Evolutionary conservation across 805 yeast species (phyloP).

Genomic region (Kregervanrija pseudodelftensis): DNA sequence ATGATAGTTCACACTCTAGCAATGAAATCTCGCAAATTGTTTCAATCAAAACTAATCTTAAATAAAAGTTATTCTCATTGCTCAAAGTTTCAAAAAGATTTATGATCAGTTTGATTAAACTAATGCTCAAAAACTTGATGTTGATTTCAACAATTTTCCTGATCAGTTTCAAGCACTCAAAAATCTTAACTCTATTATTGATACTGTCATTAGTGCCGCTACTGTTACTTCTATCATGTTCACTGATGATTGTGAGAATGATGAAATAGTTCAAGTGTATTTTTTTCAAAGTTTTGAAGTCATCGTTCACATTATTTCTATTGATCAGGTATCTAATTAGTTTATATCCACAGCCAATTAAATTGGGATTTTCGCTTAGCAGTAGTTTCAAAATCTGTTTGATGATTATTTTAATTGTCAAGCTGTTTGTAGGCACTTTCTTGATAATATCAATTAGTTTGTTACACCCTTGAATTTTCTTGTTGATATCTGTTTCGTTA

Average conservation of each 20-base stretch:
- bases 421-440: not conserved
- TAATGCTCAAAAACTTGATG: too few relatives aligned
- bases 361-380: slow-evolving; percentile 40
- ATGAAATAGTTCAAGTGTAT: slow-evolving; percentile 56
- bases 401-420: not conserved
- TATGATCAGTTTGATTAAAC: too few relatives aligned
- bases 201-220: too few relatives aligned
- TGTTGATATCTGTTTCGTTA: too few relatives aligned
- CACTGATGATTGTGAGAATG: slow-evolving; percentile 57
- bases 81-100: too few relatives aligned
- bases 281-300: slow-evolving; percentile 41
- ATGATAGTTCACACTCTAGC: slow-evolving; percentile 34
- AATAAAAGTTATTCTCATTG: too few relatives aligned
- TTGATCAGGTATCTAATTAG: slow-evolving; percentile 51
- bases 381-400: slow-evolving; percentile 48
- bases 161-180: slow-evolving; percentile 8
- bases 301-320: slow-evolving; percentile 38
- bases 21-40: slow-evolving; percentile 46
- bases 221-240: slow-evolving; percentile 11
- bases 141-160: slow-evolving; percentile 3
- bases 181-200: slow-evolving; percentile 1
- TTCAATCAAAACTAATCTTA: slow-evolving; percentile 32
- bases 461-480: too few relatives aligned
- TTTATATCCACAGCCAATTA: slow-evolving; percentile 64
- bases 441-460: too few relatives aligned